Base-by-base conservation (phyloP, 1,139 yeast genomes). In the Diutina sp. region DNA sequence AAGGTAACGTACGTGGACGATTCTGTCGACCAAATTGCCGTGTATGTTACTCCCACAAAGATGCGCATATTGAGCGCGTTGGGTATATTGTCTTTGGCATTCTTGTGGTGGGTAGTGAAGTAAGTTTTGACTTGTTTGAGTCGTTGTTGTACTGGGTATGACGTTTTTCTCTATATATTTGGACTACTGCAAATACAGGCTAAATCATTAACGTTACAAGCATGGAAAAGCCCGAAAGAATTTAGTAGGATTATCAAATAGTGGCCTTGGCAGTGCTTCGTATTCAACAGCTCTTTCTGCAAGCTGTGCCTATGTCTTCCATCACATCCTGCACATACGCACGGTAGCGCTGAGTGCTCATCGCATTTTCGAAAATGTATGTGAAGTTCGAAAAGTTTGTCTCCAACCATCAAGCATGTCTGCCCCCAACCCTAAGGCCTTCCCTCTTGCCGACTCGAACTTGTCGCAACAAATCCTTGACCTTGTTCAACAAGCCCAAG, bases 391-490 rank as follows among this genome's bases (percentile, higher is more conserved):
- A 45, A 16, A 45, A 18, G 11, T 45, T 46, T 46, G 16, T 16
- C 25, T 25, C 8, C 8, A 12, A 7, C 25, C 25, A 46, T 51
- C 48, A 58, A 60, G 29, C 57, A 82, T 80, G 86, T 81, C 88
- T 69, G 82, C 48, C 21, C 48, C 50, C 30, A 54, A 87, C 80
- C 95, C 95, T 73, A 87, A 87, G 75, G 99, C 99, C 63, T 95
- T 95, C 80, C 99, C 99, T 72, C 83, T 95, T 71, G 98, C 99
- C 67, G 98, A 93, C 72, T 86, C 96, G 63, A 91, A 86, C 64
- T 83, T 95, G 68, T 80, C 96, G 65, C 98, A 93, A 79, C 97
- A 93, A 78, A 93, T 95, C 74, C 84, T 95, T 72, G 99, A 93
- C 70, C 91, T 95, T 70, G 95, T 89, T 67, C 99, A 93, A 79